Evolutionary conservation across 768 basidiomycete species (phyloP).

Genomic region (Podaxis sp.): DNA sequence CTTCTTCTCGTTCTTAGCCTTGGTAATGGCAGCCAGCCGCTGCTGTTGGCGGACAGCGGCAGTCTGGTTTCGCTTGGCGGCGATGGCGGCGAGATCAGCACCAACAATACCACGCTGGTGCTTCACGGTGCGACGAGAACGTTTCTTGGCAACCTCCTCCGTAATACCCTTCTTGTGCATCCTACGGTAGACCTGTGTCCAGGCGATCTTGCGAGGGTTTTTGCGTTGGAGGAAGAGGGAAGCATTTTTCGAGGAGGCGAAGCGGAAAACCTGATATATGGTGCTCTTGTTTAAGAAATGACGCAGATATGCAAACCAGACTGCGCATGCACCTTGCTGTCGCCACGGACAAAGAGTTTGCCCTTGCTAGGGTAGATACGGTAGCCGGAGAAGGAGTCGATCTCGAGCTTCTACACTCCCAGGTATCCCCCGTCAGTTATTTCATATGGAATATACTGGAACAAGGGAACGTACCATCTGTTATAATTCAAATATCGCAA

Average conservation of each 20-base stretch:
- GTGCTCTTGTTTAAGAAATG: background rate
- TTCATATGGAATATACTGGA: background rate
- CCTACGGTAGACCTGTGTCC: conserved; percentile 91
- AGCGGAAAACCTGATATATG: conserved; percentile 85
- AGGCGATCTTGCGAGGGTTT: conserved; percentile 99
- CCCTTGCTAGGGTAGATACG: conserved; percentile 99
- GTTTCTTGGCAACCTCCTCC: conserved; percentile 99
- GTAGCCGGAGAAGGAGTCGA: conserved; percentile 97
- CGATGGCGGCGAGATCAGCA: conserved; percentile 89
- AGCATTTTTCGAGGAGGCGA: conserved; percentile 87
- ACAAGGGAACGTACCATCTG: conserved; percentile 41
- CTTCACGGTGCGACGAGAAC: conserved; percentile 95
- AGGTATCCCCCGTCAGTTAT: conserved; percentile 19
- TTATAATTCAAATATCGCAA: conserved; percentile 13
- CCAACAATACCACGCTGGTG: conserved; percentile 98
- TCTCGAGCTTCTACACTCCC: conserved; percentile 86
- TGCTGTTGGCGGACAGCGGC: conserved; percentile 79
- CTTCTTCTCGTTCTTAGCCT: conserved; percentile 97
- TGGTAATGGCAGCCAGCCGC: conserved; percentile 82
- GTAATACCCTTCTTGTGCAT: conserved; percentile 99
- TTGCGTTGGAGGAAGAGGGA: conserved; percentile 99
- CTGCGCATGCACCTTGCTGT: conserved; percentile 75
- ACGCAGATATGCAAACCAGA: background rate
- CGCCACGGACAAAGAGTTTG: conserved; percentile 91
- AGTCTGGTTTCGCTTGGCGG: conserved; percentile 91